A percentile compares a stretch with the other conserved stretches of the same genome.
Conservation (phyloP, 2,329 filamentous ascomycete species). For the Knufia petricola region DNA sequence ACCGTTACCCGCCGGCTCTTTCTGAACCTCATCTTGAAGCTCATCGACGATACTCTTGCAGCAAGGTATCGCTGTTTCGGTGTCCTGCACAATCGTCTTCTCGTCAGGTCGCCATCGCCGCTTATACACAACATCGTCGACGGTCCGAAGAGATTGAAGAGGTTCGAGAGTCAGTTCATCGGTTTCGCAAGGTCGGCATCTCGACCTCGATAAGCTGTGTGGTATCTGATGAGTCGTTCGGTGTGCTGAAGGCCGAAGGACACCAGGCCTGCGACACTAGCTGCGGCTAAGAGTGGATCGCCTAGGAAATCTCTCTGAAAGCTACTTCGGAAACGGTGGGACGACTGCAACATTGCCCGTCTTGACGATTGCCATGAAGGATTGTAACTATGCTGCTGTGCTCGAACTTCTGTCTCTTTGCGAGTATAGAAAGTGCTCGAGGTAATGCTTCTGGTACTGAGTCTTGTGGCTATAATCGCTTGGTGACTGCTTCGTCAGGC, state of each 20-base stretch:
- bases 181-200: conserved; percentile 24
- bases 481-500: too few relatives aligned
- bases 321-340: too few relatives aligned
- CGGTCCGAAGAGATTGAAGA: conserved; percentile 21
- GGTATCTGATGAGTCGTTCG: conserved; percentile 28
- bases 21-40: too few relatives aligned
- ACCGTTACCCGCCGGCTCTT: too few relatives aligned
- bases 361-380: too few relatives aligned
- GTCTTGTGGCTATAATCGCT: too few relatives aligned
- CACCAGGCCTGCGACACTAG: conserved; percentile 14
- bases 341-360: too few relatives aligned
- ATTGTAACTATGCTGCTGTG: too few relatives aligned
- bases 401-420: too few relatives aligned
- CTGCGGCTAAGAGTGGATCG: not conserved
- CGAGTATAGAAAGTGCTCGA: too few relatives aligned
- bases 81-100: conserved; percentile 3
- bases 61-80: not conserved
- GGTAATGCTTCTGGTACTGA: too few relatives aligned
- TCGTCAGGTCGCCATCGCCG: conserved; percentile 24
- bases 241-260: conserved; percentile 32
- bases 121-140: conserved; percentile 16
- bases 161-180: conserved; percentile 23
- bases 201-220: conserved; percentile 25
- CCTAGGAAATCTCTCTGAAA: not conserved
- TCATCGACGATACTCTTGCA: too few relatives aligned